A percentile compares a stretch with the other conserved stretches of the same genome.
phyloP scores from a whole-genome alignment of 2,329 filamentous ascomycete genomes.

The Claviceps fusiformis region DNA sequence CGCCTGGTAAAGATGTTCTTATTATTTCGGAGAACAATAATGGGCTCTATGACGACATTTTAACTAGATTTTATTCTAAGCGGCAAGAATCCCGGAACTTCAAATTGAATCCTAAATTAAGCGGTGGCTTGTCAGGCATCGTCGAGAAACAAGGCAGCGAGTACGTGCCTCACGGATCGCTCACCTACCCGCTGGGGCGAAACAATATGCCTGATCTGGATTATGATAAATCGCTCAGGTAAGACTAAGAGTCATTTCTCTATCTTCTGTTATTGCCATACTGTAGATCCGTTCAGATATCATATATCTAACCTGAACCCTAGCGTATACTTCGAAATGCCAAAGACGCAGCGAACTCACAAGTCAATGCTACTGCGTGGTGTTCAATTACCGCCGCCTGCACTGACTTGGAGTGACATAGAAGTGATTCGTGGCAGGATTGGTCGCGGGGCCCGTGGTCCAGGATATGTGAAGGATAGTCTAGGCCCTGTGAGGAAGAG shows the following conservation, averaged over 20 bases:
- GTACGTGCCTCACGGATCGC: slow-evolving; percentile 70
- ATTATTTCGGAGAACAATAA: slow-evolving; percentile 74
- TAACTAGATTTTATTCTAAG: slow-evolving; percentile 82
- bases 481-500: background rate
- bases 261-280: too few relatives aligned
- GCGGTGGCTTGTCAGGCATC: slow-evolving; percentile 65
- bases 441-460: slow-evolving; percentile 27
- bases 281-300: background rate
- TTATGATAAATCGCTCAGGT: slow-evolving; percentile 77
- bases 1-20: slow-evolving; percentile 65
- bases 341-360: slow-evolving; percentile 56
- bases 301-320: background rate
- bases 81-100: slow-evolving; percentile 55
- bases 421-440: slow-evolving; percentile 56
- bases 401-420: slow-evolving; percentile 63
- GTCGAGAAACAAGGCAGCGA: slow-evolving; percentile 63
- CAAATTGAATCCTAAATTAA: slow-evolving; percentile 60
- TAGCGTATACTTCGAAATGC: slow-evolving; percentile 79
- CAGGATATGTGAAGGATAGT: slow-evolving; percentile 14
- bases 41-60: slow-evolving; percentile 69
- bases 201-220: slow-evolving; percentile 64
- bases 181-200: slow-evolving; percentile 64
- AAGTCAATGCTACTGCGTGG: slow-evolving; percentile 92
- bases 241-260: slow-evolving; percentile 17
- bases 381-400: slow-evolving; percentile 56